Base-by-base conservation (phyloP, 2,329 filamentous ascomycete species). In the Trichophyton simii region DNA sequence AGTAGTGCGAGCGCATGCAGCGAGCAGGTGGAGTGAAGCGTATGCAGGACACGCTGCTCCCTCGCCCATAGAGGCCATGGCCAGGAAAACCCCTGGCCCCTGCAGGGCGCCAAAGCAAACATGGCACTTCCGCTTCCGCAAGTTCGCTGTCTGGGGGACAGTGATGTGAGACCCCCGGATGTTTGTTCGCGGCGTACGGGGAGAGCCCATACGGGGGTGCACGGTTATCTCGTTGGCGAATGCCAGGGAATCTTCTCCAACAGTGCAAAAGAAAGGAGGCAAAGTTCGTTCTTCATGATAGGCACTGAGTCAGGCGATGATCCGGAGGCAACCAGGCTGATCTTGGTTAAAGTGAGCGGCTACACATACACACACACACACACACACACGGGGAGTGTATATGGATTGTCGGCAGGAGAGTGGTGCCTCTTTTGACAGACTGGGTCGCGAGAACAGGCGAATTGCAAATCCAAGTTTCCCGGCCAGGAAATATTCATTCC, bases 41-140 rank as follows among this genome's bases (percentile, higher is more conserved):
- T 50, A 50, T 50, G 46, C 46, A 50, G 46, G 46, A 31, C 46
- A 50, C 46, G 46, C 46, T 50, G 46, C 46, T 50, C 46, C 46
- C 20, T 25, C 20, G 6, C 8, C 46, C 20, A 31, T 31, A 22
- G 2, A 31, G 28, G 28, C 6, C 28, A 15, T 22, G 11, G 20
- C 20, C 3, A 28, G 20, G 34, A 38, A 38, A 20, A 9, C 46
- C 46, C 46, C 46, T 50, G 46, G 46, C 46, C 13, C 25, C 28
- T 55, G 50, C 50, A 55, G 50, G 50, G 34, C 50, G 50, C 50
- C 50, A 55, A 28, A 55, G 50, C 50, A 54, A 54, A 54, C 42
- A 48, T 48, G 50, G 50, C 22, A 54, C 22, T 20, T 54, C 50
- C 50, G 50, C 18, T 48, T 22, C 44, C 20, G 8, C 20, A 48